Evolutionary conservation across 306 rosid genomes (phyloP), one percentile per base, ranked within the genome.

Genomic region (Cucumis melo): DNA sequence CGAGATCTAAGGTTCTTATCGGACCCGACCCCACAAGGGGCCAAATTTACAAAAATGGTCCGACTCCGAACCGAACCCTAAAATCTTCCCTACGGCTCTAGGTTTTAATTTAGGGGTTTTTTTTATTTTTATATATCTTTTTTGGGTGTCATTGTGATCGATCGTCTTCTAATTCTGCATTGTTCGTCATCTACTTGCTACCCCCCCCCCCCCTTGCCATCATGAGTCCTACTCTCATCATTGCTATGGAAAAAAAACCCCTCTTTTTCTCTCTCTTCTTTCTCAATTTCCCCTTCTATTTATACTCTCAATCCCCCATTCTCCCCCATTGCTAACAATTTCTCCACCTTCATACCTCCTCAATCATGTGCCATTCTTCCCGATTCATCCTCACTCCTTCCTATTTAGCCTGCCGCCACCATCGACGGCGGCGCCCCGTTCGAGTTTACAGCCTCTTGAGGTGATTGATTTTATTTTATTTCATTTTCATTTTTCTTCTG

Each of bases 171-270:
- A 78, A 78, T 80, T 85, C 89, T 68, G 82, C 64, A 72, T 48
- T 72, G 50, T 79, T 77, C 79, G 59, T 66, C 90, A 83, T 73
- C 85, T 85, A 63, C 68, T 78, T 80, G 57, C 91, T 84, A 83
- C 93, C 72, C 27, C 29, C 2, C 72, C 27, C 29, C 2, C 29
- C 36, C 84, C 81, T 81, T 68, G 95, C 87, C 88, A 93, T 93
- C 86, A 93, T 87, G 86, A 89, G 78, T 73, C 83, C 86, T 82
- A 78, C 59, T 80, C 88, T 82, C 92, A 91, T 90, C 95, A 91
- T 93, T 89, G 71, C 93, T 19, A 81, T 56, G 70, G 80, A 85
- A 91, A 86, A 80, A 32, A 32, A 32, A 1, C 32, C 36, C 80
- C 83, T 82, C 83, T 24, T 58, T 76, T 51, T 61, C 79, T 63